Percentiles rank a stretch among this genome's conserved stretches.
Conservation (phyloP, 768 basidiomycete species). For the Boletales sp. region DNA sequence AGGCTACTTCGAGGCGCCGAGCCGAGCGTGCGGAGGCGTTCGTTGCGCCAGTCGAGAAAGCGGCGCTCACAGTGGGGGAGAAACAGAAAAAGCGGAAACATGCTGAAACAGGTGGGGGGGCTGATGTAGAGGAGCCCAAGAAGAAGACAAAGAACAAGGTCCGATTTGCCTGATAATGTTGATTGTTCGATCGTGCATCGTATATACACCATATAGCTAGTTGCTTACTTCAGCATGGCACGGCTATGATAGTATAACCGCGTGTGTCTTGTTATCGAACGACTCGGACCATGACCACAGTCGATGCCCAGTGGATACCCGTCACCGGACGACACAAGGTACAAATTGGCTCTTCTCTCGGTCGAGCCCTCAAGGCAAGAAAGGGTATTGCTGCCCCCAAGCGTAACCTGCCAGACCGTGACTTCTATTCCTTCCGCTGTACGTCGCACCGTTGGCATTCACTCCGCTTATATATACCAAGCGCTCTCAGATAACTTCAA, state of each 20-base stretch:
- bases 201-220: too few species aligned
- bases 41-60: conserved; percentile 79
- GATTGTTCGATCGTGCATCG: too few species aligned
- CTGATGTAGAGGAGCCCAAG: conserved; percentile 38
- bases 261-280: conserved; percentile 21
- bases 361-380: conserved; percentile 65
- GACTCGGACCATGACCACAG: conserved; percentile 41
- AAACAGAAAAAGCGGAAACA: conserved; percentile 58
- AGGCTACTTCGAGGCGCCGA: conserved; percentile 62
- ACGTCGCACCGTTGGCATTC: conserved; percentile 25
- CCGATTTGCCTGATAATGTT: conserved; percentile 5
- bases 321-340: conserved; percentile 55
- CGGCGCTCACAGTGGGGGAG: conserved; percentile 72
- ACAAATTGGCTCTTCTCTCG: conserved; percentile 58
- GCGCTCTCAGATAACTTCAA: conserved; percentile 64
- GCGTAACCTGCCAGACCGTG: conserved; percentile 54
- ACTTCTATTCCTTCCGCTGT: conserved; percentile 81
- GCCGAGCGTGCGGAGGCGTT: conserved; percentile 86
- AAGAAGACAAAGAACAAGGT: conserved; percentile 32
- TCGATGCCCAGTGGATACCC: conserved; percentile 53
- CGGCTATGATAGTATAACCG: conserved; percentile 13
- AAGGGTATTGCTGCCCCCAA: conserved; percentile 47
- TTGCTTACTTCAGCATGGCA: conserved; percentile 28
- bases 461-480: conserved; percentile 1
- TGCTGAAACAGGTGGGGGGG: conserved; percentile 38